Base-by-base conservation (phyloP, 2,329 filamentous ascomycete species). In the Colletotrichum tabaci region DNA sequence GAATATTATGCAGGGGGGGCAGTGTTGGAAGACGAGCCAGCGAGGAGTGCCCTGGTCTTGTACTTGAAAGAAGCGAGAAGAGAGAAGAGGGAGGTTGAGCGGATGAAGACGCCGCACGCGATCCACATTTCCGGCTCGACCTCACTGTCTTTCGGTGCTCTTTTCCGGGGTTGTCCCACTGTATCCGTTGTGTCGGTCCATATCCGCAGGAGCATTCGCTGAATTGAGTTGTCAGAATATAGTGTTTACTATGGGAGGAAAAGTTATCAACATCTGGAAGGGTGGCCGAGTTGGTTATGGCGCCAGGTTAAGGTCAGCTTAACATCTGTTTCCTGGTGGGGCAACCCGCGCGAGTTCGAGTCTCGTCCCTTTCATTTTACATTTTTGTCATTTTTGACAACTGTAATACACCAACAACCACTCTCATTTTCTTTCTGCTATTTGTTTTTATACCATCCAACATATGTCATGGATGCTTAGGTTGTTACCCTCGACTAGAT, bases 271-370 rank as follows among this genome's bases (percentile, higher is more conserved):
- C 44, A 18, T 16, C 1, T 4, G 58, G 58, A 61, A 61, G 58
- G 58, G 58, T 61, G 58, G 58, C 58, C 58, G 58, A 61, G 58
- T 61, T 61, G 58, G 58, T 61, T 61, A 61, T 61, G 58, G 58
- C 58, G 58, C 58, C 58, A 61, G 58, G 58, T 61, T 61, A 61
- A 61, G 58, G 58, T 61, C 58, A 61, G 58, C 58, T 61, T 61
- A 61, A 61, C 58, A 50, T 61, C 58, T 61, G 58, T 61, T 61
- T 61, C 58, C 58, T 61, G 58, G 58, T 61, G 58, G 58, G 58
- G 58, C 58, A 61, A 61, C 58, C 58, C 58, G 58, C 58, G 58
- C 58, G 58, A 61, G 58, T 61, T 61, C 58, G 58, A 61, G 21
- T 23, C 21, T 23, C 21, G 21, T 61, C 44, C 57, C 57, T 61